Evolutionary conservation across 768 basidiomycete species (phyloP).

Genomic region (Termitomyces heimii): DNA sequence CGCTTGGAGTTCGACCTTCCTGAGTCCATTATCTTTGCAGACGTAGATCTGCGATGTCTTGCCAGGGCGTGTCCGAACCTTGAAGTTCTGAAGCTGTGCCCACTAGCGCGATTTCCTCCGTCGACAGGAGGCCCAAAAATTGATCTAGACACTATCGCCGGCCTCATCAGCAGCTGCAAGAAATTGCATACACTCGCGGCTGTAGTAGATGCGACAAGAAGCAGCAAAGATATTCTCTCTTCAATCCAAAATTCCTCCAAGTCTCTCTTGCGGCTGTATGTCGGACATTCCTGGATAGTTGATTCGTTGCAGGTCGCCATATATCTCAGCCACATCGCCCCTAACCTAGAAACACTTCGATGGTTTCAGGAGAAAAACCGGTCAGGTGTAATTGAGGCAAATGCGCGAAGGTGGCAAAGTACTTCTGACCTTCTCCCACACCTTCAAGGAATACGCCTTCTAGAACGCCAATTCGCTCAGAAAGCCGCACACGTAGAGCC

Average conservation of each 20-base stretch:
- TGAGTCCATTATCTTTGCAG: slow-evolving; percentile 62
- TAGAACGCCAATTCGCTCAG: slow-evolving; percentile 45
- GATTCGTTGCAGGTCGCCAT: slow-evolving; percentile 69
- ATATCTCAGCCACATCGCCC: slow-evolving; percentile 73
- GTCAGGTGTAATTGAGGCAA: slow-evolving; percentile 60
- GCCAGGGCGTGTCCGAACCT: slow-evolving; percentile 61
- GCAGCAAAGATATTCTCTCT: slow-evolving; percentile 37
- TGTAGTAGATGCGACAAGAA: slow-evolving; percentile 54
- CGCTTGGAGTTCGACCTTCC: slow-evolving; percentile 78
- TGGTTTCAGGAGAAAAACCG: slow-evolving; percentile 78
- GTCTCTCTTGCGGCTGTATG: slow-evolving; percentile 63
- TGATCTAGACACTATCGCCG: slow-evolving; percentile 57
- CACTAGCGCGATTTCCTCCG: slow-evolving; percentile 58
- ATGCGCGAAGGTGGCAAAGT: slow-evolving; percentile 64
- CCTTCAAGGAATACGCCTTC: slow-evolving; percentile 58
- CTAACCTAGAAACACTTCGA: slow-evolving; percentile 60
- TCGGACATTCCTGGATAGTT: slow-evolving; percentile 68
- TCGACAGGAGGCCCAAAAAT: slow-evolving; percentile 47
- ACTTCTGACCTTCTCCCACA: slow-evolving; percentile 67
- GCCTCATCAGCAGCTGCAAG: slow-evolving; percentile 51
- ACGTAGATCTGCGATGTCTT: slow-evolving; percentile 52
- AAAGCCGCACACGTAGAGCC: slow-evolving; percentile 16
- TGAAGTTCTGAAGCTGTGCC: slow-evolving; percentile 63
- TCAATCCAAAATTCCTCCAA: slow-evolving; percentile 49
- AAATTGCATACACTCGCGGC: slow-evolving; percentile 60